Conservation (phyloP, 805 yeast species). For the Naumovozyma castellii region DNA sequence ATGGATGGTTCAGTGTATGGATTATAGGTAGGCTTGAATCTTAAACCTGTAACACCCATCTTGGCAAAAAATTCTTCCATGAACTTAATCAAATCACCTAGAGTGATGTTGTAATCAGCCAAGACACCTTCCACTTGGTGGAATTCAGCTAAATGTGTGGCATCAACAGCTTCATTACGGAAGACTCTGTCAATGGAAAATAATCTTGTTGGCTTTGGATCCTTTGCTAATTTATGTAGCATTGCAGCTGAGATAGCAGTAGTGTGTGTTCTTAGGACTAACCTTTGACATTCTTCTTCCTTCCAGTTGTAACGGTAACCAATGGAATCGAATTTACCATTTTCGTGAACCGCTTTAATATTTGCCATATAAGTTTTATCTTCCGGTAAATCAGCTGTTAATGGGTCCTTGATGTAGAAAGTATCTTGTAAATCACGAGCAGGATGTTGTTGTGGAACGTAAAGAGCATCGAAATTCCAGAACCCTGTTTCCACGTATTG, state of each 20-base stretch:
- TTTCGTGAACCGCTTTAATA: conserved; percentile 75
- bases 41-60: conserved; percentile 92
- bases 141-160: conserved; percentile 97
- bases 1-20: conserved; percentile 98
- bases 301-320: conserved; percentile 99
- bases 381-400: conserved; percentile 67
- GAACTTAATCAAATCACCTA: conserved; percentile 95
- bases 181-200: conserved; percentile 96
- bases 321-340: conserved; percentile 85
- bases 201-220: conserved; percentile 83
- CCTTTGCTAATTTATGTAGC: conserved; percentile 77
- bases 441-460: conserved; percentile 98
- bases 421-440: conserved; percentile 99
- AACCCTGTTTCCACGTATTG: conserved; percentile 97
- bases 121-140: conserved; percentile 99
- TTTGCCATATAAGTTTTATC: conserved; percentile 72
- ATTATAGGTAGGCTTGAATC: conserved; percentile 98
- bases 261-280: conserved; percentile 95
- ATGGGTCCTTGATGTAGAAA: conserved; percentile 92
- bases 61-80: conserved; percentile 94
- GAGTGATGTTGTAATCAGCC: conserved; percentile 89
- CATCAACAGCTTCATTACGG: conserved; percentile 99
- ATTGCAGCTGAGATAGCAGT: conserved; percentile 87
- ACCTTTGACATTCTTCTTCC: conserved; percentile 76
- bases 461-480: conserved; percentile 97